A percentile compares a stretch with the other conserved stretches of the same genome.
Conservation (phyloP, 257 asterid genomes). For the Solanum chmielewskii region DNA sequence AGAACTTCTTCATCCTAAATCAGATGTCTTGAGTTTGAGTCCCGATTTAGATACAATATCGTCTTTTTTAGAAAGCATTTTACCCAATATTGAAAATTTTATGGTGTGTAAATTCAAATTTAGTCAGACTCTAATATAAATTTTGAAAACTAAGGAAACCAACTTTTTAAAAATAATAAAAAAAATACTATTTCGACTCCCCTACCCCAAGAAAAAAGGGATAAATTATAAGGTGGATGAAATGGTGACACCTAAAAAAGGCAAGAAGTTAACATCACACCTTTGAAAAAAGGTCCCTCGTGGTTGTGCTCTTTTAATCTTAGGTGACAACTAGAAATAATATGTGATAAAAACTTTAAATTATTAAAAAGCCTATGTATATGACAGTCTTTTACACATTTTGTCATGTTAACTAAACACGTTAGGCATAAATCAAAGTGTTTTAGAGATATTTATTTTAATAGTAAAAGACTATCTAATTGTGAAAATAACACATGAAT, state of each 20-base stretch:
- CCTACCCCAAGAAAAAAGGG: background rate
- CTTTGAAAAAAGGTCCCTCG: background rate
- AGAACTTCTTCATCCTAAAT: no score
- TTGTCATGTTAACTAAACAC: slow-evolving; percentile 5
- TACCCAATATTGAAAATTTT: rapidly evolving
- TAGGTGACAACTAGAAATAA: background rate
- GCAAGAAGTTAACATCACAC: slow-evolving; percentile 13
- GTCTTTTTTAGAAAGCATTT: no score
- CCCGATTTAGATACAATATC: no score
- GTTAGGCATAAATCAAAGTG: slow-evolving; percentile 16
- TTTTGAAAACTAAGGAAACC: no score
- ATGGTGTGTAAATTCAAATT: no score
- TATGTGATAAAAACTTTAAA: background rate
- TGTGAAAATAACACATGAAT: background rate
- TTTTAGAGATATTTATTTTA: background rate
- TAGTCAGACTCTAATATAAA: no score
- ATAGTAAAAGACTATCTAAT: background rate
- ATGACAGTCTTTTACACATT: background rate
- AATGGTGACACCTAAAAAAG: slow-evolving; percentile 1
- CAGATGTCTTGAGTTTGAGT: no score
- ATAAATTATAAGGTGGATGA: background rate
- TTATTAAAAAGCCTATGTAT: slow-evolving; percentile 14
- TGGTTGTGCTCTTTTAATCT: slow-evolving; percentile 4
- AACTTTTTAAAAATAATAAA: background rate
- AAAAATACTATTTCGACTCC: background rate